Conservation (phyloP, 257 asterid species). For the Fraxinus americana region DNA sequence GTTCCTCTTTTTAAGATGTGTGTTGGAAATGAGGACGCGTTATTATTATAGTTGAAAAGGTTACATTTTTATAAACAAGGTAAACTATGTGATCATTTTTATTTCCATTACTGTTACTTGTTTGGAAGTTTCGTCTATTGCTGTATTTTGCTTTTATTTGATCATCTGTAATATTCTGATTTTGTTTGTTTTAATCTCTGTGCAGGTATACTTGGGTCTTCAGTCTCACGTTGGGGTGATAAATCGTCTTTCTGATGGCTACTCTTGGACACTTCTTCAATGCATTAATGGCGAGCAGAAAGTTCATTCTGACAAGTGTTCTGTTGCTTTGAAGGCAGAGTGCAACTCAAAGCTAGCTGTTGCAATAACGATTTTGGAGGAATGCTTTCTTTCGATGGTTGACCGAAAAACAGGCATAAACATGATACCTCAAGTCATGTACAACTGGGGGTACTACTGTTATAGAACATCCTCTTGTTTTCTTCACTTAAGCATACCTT, state of each 20-base stretch:
- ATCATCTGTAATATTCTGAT: background rate
- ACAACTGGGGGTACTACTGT: slow-evolving; percentile 86
- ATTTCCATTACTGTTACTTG: slow-evolving; percentile 18
- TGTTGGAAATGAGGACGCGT: background rate
- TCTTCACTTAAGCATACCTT: slow-evolving; percentile 10
- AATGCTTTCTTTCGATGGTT: slow-evolving; percentile 97
- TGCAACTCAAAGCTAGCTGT: slow-evolving; percentile 97
- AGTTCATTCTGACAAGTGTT: slow-evolving; percentile 60
- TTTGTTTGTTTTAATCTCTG: slow-evolving; percentile 6
- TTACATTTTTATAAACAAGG: slow-evolving; percentile 4
- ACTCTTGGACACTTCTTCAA: slow-evolving; percentile 80
- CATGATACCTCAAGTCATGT: slow-evolving; percentile 97
- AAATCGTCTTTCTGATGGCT: slow-evolving; percentile 67
- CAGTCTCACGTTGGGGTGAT: slow-evolving; percentile 66
- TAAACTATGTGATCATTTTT: slow-evolving; percentile 11
- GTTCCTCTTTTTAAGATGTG: background rate
- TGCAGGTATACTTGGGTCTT: slow-evolving; percentile 80
- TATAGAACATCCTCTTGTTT: slow-evolving; percentile 18
- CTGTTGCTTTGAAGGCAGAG: slow-evolving; percentile 80
- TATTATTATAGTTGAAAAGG: slow-evolving; percentile 1
- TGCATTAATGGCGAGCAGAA: slow-evolving; percentile 80
- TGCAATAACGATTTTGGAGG: slow-evolving; percentile 95
- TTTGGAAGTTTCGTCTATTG: slow-evolving; percentile 17
- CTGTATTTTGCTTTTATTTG: slow-evolving; percentile 1
- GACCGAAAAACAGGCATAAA: slow-evolving; percentile 92